Percentiles rank a stretch among this genome's conserved stretches.
Conservation (phyloP, 176 grass and related monocot genomes). For the Hordeum vulgare region DNA sequence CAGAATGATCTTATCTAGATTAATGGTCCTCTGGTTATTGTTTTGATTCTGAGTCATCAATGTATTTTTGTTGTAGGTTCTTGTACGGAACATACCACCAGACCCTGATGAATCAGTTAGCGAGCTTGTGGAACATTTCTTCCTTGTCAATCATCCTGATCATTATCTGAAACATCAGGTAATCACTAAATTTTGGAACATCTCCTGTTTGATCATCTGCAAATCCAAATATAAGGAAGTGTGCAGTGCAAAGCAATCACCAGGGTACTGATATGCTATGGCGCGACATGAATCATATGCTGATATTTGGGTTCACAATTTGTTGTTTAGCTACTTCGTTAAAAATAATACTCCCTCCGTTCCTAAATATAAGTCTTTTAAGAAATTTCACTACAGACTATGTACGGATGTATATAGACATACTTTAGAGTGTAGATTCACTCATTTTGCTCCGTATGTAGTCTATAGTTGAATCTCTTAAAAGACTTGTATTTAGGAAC, state of each 20-base stretch:
- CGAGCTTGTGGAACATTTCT: slow-evolving; percentile 96
- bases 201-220: not conserved
- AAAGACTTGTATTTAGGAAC: too few relatives aligned
- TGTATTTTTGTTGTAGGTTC: slow-evolving; percentile 53
- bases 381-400: too few relatives aligned
- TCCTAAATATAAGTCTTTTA: too few relatives aligned
- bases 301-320: not conserved
- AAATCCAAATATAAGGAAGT: not conserved
- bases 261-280: not conserved
- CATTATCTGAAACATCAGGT: slow-evolving; percentile 91
- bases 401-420: too few relatives aligned
- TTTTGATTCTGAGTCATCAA: not conserved
- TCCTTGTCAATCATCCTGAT: slow-evolving; percentile 96
- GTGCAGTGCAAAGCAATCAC: not conserved
- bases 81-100: slow-evolving; percentile 84
- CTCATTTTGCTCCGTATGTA: too few relatives aligned
- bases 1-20: not conserved
- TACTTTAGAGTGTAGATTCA: too few relatives aligned
- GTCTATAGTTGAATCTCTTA: too few relatives aligned
- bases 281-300: not conserved
- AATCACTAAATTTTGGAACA: not conserved
- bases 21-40: not conserved
- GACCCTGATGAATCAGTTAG: slow-evolving; percentile 90
- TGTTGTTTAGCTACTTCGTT: slow-evolving; percentile 1
- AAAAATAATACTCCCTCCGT: too few relatives aligned